Percentiles rank a stretch among this genome's conserved stretches.
These are phyloP conservation scores for Aspergillus haitiensis DNA, from an alignment of 495 filamentous ascomycete species.

Conservation along the genomic window DNA sequence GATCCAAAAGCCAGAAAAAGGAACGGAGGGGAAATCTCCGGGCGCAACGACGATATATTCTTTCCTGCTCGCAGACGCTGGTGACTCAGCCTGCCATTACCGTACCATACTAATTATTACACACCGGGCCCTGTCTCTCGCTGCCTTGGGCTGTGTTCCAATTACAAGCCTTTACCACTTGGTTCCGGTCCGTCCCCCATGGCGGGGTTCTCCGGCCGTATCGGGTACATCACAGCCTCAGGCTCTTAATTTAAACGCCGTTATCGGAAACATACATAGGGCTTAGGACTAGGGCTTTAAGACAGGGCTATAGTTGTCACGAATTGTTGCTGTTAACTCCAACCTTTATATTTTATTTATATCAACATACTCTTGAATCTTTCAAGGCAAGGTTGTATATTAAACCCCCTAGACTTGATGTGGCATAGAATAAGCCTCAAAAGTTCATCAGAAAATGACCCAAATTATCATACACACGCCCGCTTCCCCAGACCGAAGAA, in stretches of 20 bases:
- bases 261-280: conserved; percentile 25
- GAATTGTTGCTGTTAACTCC: not conserved
- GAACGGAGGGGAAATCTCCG: conserved; percentile 27
- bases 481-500: not conserved
- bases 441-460: not conserved
- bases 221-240: conserved; percentile 24
- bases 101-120: conserved; percentile 4
- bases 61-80: not conserved
- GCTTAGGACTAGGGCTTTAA: conserved; percentile 19
- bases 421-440: too few species aligned
- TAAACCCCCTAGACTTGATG: too few species aligned
- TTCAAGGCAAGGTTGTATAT: too few species aligned
- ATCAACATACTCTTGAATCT: not conserved
- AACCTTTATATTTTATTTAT: not conserved
- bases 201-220: conserved; percentile 21
- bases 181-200: conserved; percentile 15
- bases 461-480: not conserved
- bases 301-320: conserved; percentile 15
- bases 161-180: not conserved
- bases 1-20: conserved; percentile 32
- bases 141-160: not conserved
- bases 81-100: conserved; percentile 21
- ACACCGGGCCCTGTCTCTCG: not conserved
- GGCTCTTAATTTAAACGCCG: conserved; percentile 13
- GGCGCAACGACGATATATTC: conserved; percentile 22